A percentile compares a stretch with the other conserved stretches of the same genome.
phyloP scores from a whole-genome alignment of 345 rosid genomes.

The Combretum micranthum region DNA sequence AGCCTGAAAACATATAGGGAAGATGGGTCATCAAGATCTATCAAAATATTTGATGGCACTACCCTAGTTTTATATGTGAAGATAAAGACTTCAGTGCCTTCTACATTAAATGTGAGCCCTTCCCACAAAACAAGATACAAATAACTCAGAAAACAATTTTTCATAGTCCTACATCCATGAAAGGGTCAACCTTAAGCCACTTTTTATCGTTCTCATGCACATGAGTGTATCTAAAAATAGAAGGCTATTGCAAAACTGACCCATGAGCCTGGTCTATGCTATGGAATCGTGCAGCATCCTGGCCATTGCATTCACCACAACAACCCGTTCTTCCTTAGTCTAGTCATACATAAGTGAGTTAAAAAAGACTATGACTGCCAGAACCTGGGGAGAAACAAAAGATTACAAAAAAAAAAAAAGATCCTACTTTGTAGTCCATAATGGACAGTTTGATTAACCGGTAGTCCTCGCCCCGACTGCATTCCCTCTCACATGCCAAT shows the following conservation, averaged over 20 bases:
- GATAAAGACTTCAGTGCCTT: too few species aligned
- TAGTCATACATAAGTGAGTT: constrained; percentile 14
- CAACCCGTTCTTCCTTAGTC: constrained; percentile 63
- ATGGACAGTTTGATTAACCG: constrained; percentile 78
- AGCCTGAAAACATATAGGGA: too few species aligned
- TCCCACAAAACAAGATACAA: too few species aligned
- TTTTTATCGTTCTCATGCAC: too few species aligned
- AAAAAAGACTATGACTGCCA: not conserved
- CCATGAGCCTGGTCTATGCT: constrained; percentile 80
- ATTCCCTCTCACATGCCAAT: constrained; percentile 83
- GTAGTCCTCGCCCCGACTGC: constrained; percentile 93
- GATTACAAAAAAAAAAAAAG: not conserved
- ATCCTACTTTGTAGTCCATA: constrained; percentile 58
- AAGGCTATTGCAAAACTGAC: constrained; percentile 22
- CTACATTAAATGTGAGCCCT: too few species aligned
- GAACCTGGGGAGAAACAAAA: not conserved
- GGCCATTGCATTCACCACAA: constrained; percentile 88
- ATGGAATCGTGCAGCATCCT: constrained; percentile 81
- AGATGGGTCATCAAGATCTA: too few species aligned
- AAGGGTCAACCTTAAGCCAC: too few species aligned
- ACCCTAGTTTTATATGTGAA: too few species aligned
- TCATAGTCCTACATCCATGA: too few species aligned
- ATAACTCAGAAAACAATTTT: too few species aligned
- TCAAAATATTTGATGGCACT: too few species aligned
- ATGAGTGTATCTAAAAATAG: not conserved